phyloP scores from a whole-genome alignment of 148 eudicot genomes.

The Selenicereus undatus region DNA sequence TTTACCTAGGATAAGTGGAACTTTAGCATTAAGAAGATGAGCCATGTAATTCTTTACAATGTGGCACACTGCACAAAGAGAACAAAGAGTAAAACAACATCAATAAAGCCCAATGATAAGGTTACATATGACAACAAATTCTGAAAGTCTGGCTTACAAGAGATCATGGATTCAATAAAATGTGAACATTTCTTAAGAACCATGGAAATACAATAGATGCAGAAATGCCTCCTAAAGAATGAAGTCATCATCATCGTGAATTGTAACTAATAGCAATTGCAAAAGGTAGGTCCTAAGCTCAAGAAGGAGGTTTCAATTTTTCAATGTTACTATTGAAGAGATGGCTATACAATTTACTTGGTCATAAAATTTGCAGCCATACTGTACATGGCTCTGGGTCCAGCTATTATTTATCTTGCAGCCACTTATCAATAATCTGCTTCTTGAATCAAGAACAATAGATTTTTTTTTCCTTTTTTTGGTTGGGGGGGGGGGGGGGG shows the following conservation, averaged over 20 bases:
- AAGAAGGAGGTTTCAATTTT: neutral
- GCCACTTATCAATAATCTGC: neutral
- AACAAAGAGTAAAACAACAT: slow-evolving; percentile 19
- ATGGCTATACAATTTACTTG: neutral
- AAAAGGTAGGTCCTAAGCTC: neutral
- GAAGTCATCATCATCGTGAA: neutral
- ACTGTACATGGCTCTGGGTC: neutral
- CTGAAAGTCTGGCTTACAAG: neutral
- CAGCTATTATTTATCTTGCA: neutral
- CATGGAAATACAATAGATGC: neutral
- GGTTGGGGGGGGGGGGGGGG: no score
- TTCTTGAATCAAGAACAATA: neutral
- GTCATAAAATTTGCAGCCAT: neutral
- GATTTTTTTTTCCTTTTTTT: neutral
- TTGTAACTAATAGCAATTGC: neutral
- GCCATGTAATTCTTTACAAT: slow-evolving; percentile 86
- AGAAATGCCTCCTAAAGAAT: neutral
- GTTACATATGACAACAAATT: neutral
- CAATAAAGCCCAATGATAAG: slow-evolving; percentile 16
- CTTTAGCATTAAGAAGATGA: slow-evolving; percentile 57
- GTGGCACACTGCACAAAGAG: slow-evolving; percentile 69
- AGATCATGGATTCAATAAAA: neutral
- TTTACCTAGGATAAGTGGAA: slow-evolving; percentile 89
- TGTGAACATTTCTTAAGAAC: neutral
- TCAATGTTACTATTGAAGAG: neutral